Evolutionary conservation across 139 green algal species (phyloP), one percentile per base, ranked within the genome.

Genomic region (Chlorella sp.): DNA sequence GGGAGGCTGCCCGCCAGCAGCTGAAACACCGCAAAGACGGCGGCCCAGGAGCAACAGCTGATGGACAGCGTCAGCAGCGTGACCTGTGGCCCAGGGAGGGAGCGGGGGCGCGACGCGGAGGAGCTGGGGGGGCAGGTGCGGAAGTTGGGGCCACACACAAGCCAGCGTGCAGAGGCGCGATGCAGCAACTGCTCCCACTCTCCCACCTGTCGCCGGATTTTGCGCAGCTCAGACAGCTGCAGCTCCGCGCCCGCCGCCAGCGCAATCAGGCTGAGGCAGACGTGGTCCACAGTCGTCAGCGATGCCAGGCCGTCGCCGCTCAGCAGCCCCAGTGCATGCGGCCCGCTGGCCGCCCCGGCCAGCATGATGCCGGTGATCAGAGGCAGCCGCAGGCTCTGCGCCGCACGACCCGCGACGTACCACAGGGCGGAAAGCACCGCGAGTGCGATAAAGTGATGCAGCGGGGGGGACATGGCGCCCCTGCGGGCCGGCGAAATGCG

Each of bases 231-330:
- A 2, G 73, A 56, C 29, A 87, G 63, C 33, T 92, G 85, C 53
- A 97, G 86, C 79, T 97, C 91, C 0, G 90, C 87, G 1, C 91
- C 93, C 27, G 91, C 93, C 48, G 89, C 85, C 2, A 97, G 65
- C 0, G 88, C 91, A 40, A 97, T 95, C 65, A 94, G 84, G 56
- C 77, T 83, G 0, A 97, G 87, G 77, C 91, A 95, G 1, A 81
- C 68, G 6, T 89, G 38, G 73, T 91, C 77, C 14, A 92, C 43
- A 1, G 68, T 50, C 31, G 67, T 79, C 15, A 97, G 75, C 45
- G 79, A 73, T 2, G 50, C 38, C 3, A 94, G 74, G 5, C 80
- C 85, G 15, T 84, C 74, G 0, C 41, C 71, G 4, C 56, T 86
- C 0, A 97, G 63, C 41, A 95, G 83, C 9, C 81, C 83, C 27